A percentile compares a stretch with the other conserved stretches of the same genome.
Conservation (phyloP, 2,329 filamentous ascomycete species). For the Aspergillus arachidicola region DNA sequence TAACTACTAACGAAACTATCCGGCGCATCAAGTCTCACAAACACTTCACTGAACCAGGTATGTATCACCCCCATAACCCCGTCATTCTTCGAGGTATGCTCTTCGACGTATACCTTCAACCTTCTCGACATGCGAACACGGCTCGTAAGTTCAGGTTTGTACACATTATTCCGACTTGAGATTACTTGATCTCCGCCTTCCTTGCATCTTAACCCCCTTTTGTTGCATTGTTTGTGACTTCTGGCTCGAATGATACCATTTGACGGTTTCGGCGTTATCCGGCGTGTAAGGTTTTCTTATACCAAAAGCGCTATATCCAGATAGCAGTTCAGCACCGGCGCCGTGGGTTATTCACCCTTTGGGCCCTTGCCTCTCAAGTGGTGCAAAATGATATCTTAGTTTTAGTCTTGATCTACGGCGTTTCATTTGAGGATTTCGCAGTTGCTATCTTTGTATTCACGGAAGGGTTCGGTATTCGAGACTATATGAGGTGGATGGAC, state of each 20-base stretch:
- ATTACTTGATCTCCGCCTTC: neutral
- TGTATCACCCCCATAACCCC: constrained; percentile 15
- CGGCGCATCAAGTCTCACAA: neutral
- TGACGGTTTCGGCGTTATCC: constrained; percentile 9
- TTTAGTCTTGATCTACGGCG: neutral
- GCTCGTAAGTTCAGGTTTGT: constrained; percentile 25
- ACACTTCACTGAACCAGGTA: constrained; percentile 17
- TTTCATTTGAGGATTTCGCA: neutral
- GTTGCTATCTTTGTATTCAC: neutral
- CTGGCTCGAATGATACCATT: constrained; percentile 20
- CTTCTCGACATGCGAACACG: constrained; percentile 2
- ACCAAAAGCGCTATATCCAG: constrained; percentile 7
- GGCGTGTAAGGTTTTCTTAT: constrained; percentile 4
- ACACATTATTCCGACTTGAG: constrained; percentile 9
- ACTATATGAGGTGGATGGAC: neutral
- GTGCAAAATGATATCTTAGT: constrained; percentile 5
- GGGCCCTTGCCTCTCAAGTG: neutral
- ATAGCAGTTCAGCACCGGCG: constrained; percentile 9
- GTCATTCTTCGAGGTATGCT: constrained; percentile 7
- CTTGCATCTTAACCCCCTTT: constrained; percentile 1
- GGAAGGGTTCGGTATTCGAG: neutral
- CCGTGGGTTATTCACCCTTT: neutral
- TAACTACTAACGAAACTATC: neutral
- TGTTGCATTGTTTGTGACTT: constrained; percentile 1
- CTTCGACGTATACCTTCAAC: constrained; percentile 7